These are phyloP conservation scores for Tolypocladium ophioglossoides DNA, from an alignment of 2,329 filamentous ascomycete species.

Conservation along the genomic window DNA sequence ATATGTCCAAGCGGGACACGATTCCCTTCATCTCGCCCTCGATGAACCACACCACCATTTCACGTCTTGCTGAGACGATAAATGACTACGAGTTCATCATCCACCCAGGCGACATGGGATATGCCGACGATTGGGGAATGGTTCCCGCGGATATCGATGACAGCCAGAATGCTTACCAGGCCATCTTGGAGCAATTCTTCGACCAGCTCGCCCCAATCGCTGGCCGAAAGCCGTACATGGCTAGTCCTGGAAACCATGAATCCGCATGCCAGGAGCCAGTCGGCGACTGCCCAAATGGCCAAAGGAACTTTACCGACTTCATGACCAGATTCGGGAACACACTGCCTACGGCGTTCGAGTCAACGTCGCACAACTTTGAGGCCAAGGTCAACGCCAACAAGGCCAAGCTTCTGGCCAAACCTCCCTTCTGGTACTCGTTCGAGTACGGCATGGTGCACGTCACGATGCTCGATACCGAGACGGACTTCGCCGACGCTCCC, in stretches of 20 bases:
- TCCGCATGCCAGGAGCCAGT: conserved; percentile 41
- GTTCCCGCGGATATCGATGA: conserved; percentile 33
- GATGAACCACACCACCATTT: conserved; percentile 49
- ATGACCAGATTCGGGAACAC: conserved; percentile 41
- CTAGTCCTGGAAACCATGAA: conserved; percentile 44
- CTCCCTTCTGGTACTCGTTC: conserved; percentile 15
- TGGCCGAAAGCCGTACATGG: conserved; percentile 39
- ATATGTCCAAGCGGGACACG: conserved; percentile 33
- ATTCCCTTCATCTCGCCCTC: conserved; percentile 39
- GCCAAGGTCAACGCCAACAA: conserved; percentile 33
- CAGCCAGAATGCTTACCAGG: conserved; percentile 40
- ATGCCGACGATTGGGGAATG: conserved; percentile 47
- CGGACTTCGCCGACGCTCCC: conserved; percentile 18
- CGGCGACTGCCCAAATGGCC: conserved; percentile 42
- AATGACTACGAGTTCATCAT: conserved; percentile 45
- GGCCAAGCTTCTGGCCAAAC: conserved; percentile 23
- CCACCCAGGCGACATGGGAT: conserved; percentile 45
- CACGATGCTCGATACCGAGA: conserved; percentile 23
- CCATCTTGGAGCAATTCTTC: conserved; percentile 47
- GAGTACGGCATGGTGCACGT: conserved; percentile 18
- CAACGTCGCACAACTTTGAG: conserved; percentile 29
- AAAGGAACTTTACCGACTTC: conserved; percentile 52
- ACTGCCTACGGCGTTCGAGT: conserved; percentile 40
- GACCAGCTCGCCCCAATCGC: conserved; percentile 29
- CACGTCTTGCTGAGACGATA: conserved; percentile 36